Base-by-base conservation (phyloP, 2,329 filamentous ascomycete genomes). In the Pseudocercospora macadamiae region DNA sequence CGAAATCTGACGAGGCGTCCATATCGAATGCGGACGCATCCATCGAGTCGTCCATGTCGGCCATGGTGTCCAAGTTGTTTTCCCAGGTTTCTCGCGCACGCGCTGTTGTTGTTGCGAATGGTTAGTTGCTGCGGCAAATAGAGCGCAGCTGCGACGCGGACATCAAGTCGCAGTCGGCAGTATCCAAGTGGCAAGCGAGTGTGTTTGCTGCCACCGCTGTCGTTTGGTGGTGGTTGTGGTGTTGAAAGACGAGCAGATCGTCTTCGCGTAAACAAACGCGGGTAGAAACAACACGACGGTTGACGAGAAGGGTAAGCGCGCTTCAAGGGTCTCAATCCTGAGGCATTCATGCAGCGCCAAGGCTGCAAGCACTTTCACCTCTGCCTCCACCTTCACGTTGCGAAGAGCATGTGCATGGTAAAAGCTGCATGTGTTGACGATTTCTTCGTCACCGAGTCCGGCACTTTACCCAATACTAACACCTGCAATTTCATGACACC, bases 1-100 rank as follows among this genome's bases (percentile, higher is more conserved):
- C 76, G 54, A 79, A 79, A 67, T 79, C 77, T 53, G 66, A 70
- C 65, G 76, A 77, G 21, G 64, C 77, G 62, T 76, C 77, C 16
- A 77, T 72, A 51, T 78, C 76, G 66, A 76, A 78, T 57, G 71
- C 70, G 4, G 75, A 77, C 14, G 59, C 67, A 23, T 75, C 74
- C 77, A 78, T 79, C 23, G 45, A 28, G 26, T 49, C 45, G 45
- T 49, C 45, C n/a, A n/a, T n/a, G n/a, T n/a, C n/a, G 14, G 45
- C 25, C 45, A 49, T 49, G 8, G 3, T 28, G 25, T n/a, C n/a
- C 26, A 16, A 18, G 45, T 19, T 18, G 23, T 49, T 28, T 25
- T 18, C 16, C 25, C 25, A 21, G 14, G 8, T 25, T 18, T 21
- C 3, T 49, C 25, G 45, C 42, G 45, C 16, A 8, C 23, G 45